Evolutionary conservation across 345 rosid genomes (phyloP), one percentile per base, ranked within the genome.

Genomic region (Corymbia maculata): DNA sequence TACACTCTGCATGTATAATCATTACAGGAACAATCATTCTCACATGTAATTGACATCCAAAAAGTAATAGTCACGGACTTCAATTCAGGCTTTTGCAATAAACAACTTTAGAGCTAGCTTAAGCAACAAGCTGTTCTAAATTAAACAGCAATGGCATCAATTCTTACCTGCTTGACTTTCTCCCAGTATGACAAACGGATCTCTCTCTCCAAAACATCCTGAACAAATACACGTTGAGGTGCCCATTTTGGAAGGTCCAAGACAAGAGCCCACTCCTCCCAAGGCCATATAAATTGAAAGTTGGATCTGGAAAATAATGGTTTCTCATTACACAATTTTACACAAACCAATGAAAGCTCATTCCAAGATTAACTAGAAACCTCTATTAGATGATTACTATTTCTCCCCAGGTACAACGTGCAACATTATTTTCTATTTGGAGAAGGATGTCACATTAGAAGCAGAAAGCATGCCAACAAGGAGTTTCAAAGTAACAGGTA

Each of bases 191-290:
- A 98, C 84, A 98, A 92, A 70, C 99, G 99, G 44, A 95, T 93
- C 96, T 98, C 99, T 92, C 99, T 95, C 93, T 98, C 98, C 94
- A 98, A 89, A 89, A 98, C 98, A 92, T 98, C 99, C 93, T 95
- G 98, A 87, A 98, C 99, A 94, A 98, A 98, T 44, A 95, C 97
- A 51, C 98, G 98, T 91, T 98, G 97, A 55, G 99, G 99, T 50
- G 98, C 99, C 99, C 99, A 98, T 90, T 95, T 95, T 89, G 99
- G 99, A 86, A 98, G 98, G 90, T 94, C 98, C 89, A 98, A 90
- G 88, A 98, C 99, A 93, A 93, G 94, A 86, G 96, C 98, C 99
- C 99, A 98, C 91, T 98, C 99, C 91, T 98, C 99, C 99, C 99
- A 98, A 17, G 99, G 99, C 99, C 99, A 98, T 89, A 97, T 97